These are phyloP conservation scores for Nannizziopsis arthrosporioides DNA, from an alignment of 2,329 filamentous ascomycete species.

Conservation along the genomic window DNA sequence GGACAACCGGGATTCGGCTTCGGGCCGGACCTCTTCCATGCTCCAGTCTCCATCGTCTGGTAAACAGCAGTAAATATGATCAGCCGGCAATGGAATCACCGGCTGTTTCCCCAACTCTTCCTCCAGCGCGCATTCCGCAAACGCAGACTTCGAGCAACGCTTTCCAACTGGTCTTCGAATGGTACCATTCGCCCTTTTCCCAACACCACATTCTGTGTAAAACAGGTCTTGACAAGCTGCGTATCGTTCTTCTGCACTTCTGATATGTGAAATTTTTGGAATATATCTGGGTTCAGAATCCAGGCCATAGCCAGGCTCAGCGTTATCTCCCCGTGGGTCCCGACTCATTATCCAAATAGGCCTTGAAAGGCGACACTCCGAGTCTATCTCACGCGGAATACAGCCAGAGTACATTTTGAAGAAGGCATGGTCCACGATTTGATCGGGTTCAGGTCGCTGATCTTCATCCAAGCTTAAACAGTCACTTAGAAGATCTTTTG, in stretches of 20 bases:
- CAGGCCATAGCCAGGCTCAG: conserved; percentile 34
- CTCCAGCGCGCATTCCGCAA: conserved; percentile 37
- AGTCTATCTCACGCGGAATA: conserved; percentile 35
- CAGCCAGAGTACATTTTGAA: conserved; percentile 41
- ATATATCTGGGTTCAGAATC: conserved; percentile 32
- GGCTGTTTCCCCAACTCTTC: conserved; percentile 37
- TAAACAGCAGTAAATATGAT: conserved; percentile 37
- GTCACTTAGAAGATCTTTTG: conserved; percentile 37
- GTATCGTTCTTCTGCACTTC: conserved; percentile 29
- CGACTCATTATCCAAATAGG: conserved; percentile 35
- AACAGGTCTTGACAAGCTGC: conserved; percentile 32
- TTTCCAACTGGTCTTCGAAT: conserved; percentile 35
- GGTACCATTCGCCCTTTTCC: conserved; percentile 31
- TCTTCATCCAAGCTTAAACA: conserved; percentile 39
- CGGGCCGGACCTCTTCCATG: conserved; percentile 14
- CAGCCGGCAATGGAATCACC: conserved; percentile 34
- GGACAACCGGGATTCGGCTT: background rate
- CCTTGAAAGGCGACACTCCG: conserved; percentile 28
- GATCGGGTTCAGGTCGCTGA: conserved; percentile 39
- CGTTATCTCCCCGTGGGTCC: conserved; percentile 37
- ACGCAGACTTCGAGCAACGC: conserved; percentile 36
- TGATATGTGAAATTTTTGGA: conserved; percentile 27
- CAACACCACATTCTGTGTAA: conserved; percentile 37
- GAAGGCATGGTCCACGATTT: conserved; percentile 40
- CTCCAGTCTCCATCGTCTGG: conserved; percentile 33